These are phyloP conservation scores for Thalassiosira exigua DNA, from an alignment of 352 stramenopile genomes.

Conservation along the genomic window DNA sequence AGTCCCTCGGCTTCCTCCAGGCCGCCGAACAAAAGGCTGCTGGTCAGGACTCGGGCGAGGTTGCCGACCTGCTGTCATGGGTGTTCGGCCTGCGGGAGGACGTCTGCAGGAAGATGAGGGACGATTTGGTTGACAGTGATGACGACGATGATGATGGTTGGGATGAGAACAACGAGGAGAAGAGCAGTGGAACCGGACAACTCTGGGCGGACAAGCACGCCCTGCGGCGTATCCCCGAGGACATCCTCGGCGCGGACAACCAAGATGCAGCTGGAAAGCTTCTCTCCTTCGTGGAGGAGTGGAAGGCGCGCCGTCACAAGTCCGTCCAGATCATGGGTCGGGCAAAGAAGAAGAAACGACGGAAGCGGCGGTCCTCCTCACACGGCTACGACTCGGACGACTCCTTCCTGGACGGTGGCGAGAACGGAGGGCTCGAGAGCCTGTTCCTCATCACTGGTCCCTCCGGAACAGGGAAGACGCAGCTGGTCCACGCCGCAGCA, in stretches of 20 bases:
- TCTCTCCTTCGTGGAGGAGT: constrained; percentile 65
- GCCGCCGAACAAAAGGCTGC: background rate
- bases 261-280: constrained; percentile 42
- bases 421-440: constrained; percentile 49
- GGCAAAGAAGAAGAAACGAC: constrained; percentile 31
- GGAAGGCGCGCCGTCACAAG: constrained; percentile 63
- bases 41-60: background rate
- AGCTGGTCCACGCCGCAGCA: constrained; percentile 68
- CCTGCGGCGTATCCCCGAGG: constrained; percentile 50
- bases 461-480: constrained; percentile 67
- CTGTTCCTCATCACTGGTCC: constrained; percentile 71
- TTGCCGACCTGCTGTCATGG: constrained; percentile 19
- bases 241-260: constrained; percentile 51
- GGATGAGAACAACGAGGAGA: no score
- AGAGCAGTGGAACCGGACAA: no score
- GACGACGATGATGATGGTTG: constrained; percentile 9
- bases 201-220: constrained; percentile 46
- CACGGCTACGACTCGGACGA: constrained; percentile 57
- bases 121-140: background rate
- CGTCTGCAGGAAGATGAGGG: no score
- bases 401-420: constrained; percentile 57
- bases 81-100: no score
- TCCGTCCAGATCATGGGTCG: constrained; percentile 42
- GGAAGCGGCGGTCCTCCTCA: constrained; percentile 37
- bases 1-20: background rate